These are phyloP conservation scores for Thelephora ganbajun DNA, from an alignment of 768 basidiomycete species.

Conservation along the genomic window DNA sequence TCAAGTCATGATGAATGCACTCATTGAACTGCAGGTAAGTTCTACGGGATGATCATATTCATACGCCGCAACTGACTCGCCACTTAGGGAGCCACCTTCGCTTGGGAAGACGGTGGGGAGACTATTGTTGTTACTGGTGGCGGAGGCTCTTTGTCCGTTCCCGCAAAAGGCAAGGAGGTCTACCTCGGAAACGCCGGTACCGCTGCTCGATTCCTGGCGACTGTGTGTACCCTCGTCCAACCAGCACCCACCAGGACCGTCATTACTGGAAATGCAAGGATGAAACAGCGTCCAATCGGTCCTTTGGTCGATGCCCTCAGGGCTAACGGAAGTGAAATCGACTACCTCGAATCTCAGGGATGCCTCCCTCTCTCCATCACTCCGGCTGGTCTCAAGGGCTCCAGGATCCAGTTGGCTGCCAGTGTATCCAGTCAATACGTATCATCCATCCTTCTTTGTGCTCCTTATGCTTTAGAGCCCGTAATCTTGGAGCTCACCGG, in stretches of 20 bases:
- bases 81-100: conserved; percentile 72
- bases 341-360: conserved; percentile 66
- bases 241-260: conserved; percentile 40
- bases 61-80: neutral
- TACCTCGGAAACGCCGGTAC: conserved; percentile 98
- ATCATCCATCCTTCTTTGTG: conserved; percentile 90
- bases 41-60: neutral
- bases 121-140: conserved; percentile 88
- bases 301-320: conserved; percentile 84
- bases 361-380: conserved; percentile 83
- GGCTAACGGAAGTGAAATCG: conserved; percentile 66
- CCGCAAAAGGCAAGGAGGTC: conserved; percentile 69
- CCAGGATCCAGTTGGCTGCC: conserved; percentile 75
- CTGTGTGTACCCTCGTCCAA: conserved; percentile 84
- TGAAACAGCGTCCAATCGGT: conserved; percentile 97
- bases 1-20: conserved; percentile 96
- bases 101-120: conserved; percentile 95
- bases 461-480: conserved; percentile 79
- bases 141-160: conserved; percentile 63
- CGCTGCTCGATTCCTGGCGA: conserved; percentile 92
- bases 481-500: conserved; percentile 84
- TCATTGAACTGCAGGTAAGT: conserved; percentile 71
- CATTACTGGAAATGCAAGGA: conserved; percentile 94
- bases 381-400: conserved; percentile 72
- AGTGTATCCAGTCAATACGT: conserved; percentile 98